Percentiles rank a stretch among this genome's conserved stretches.
Conservation (phyloP, 768 basidiomycete genomes). For the Panus rudis region DNA sequence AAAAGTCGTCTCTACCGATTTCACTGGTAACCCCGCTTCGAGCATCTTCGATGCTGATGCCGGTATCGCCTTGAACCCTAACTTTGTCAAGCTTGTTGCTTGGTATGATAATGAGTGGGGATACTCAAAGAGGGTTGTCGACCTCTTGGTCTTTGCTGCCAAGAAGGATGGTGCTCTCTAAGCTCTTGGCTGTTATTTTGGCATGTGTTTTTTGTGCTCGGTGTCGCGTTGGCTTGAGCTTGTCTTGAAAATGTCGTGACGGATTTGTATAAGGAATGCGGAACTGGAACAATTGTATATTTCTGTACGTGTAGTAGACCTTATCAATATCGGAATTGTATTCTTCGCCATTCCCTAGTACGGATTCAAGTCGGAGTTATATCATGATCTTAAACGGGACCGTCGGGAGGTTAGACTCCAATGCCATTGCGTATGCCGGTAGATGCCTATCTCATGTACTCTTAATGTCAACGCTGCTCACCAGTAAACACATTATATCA, state of each 20-base stretch:
- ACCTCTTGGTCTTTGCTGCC: constrained; percentile 78
- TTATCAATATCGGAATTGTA: too few species aligned
- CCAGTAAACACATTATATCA: too few species aligned
- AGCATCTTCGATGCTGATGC: constrained; percentile 92
- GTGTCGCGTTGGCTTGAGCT: background rate
- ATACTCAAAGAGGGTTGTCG: constrained; percentile 89
- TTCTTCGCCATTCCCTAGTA: too few species aligned
- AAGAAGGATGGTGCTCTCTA: constrained; percentile 49
- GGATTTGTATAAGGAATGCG: too few species aligned
- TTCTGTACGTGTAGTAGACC: too few species aligned
- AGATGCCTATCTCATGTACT: too few species aligned
- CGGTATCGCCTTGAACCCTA: constrained; percentile 85
- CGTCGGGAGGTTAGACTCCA: too few species aligned
- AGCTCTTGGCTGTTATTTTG: background rate
- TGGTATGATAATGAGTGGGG: constrained; percentile 98
- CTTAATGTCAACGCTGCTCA: too few species aligned
- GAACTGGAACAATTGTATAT: too few species aligned
- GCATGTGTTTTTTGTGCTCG: background rate
- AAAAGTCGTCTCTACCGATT: constrained; percentile 88
- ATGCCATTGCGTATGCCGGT: too few species aligned
- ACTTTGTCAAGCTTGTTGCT: constrained; percentile 93
- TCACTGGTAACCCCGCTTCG: constrained; percentile 70
- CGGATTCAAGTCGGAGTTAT: too few species aligned
- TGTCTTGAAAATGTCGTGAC: background rate
- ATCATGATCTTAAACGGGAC: too few species aligned